Evolutionary conservation across 805 yeast species (phyloP).

Genomic region (Yarrowia deformans): DNA sequence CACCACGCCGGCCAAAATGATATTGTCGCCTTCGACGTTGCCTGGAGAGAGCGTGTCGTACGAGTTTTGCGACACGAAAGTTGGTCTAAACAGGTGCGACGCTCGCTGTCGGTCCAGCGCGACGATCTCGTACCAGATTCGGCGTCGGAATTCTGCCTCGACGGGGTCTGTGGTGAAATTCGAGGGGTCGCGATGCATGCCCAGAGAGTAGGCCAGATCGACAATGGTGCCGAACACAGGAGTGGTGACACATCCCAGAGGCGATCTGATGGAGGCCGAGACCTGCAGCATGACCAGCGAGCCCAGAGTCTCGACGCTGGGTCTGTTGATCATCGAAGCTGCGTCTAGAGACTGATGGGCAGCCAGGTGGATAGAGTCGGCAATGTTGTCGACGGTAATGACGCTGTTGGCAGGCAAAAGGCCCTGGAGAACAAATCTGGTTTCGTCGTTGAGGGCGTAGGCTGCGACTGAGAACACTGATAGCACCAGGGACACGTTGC

Average conservation of each 20-base stretch:
- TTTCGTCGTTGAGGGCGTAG: not conserved
- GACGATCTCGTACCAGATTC: slow-evolving; percentile 45
- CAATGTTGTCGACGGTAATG: slow-evolving; percentile 4
- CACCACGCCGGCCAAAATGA: slow-evolving; percentile 34
- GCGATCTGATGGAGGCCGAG: slow-evolving; percentile 12
- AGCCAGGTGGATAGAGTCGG: slow-evolving; percentile 10
- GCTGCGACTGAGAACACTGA: slow-evolving; percentile 27
- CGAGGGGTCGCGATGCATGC: slow-evolving; percentile 50
- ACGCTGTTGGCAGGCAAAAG: not conserved
- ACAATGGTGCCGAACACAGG: slow-evolving; percentile 46
- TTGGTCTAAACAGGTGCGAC: slow-evolving; percentile 29
- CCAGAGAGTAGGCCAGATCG: slow-evolving; percentile 50
- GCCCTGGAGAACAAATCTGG: not conserved
- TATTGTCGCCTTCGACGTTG: slow-evolving; percentile 22
- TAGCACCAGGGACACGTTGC: slow-evolving; percentile 13
- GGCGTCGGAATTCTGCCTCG: slow-evolving; percentile 48
- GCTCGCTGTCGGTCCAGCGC: slow-evolving; percentile 37
- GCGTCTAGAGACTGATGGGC: slow-evolving; percentile 22
- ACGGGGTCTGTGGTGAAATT: slow-evolving; percentile 48
- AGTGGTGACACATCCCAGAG: slow-evolving; percentile 34
- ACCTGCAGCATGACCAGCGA: slow-evolving; percentile 28
- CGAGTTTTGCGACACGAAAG: slow-evolving; percentile 35
- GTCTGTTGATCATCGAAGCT: slow-evolving; percentile 19
- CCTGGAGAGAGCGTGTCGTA: slow-evolving; percentile 37
- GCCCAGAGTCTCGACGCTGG: slow-evolving; percentile 35